Evolutionary conservation across 2,329 filamentous ascomycete species (phyloP).

Genomic region (Xylariaceae sp.): DNA sequence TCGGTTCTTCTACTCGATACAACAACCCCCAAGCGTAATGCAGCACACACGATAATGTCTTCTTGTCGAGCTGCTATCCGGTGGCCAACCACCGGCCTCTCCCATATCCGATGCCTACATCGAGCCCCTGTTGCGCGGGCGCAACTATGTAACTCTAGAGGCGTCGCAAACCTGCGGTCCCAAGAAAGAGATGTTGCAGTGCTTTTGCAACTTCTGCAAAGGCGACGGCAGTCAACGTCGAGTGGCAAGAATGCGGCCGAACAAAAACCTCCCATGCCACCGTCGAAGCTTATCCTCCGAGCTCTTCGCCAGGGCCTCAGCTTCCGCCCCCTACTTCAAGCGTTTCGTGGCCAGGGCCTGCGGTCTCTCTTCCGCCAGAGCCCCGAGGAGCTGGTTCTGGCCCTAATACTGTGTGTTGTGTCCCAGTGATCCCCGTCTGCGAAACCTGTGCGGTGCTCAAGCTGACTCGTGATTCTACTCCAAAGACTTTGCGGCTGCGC

Average conservation of each 20-base stretch:
- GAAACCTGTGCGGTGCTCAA: background rate
- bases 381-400: conserved; percentile 40
- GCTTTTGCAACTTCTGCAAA: conserved; percentile 19
- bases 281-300: conserved; percentile 24
- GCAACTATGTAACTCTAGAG: conserved; percentile 6
- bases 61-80: conserved; percentile 15
- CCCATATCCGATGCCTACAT: conserved; percentile 17
- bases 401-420: conserved; percentile 35
- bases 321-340: conserved; percentile 32
- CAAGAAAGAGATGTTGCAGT: conserved; percentile 10
- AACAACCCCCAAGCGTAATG: too few species aligned
- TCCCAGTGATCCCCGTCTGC: background rate
- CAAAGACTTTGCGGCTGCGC: conserved; percentile 33
- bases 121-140: conserved; percentile 10
- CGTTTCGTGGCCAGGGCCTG: conserved; percentile 36
- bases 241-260: conserved; percentile 15
- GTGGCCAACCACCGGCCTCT: conserved; percentile 13
- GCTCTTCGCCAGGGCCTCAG: conserved; percentile 31
- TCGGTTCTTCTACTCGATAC: too few species aligned
- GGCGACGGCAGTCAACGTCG: conserved; percentile 23
- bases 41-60: conserved; percentile 18
- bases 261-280: conserved; percentile 22
- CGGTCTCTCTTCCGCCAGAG: conserved; percentile 36
- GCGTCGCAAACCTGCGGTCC: conserved; percentile 3
- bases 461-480: conserved; percentile 19